These are phyloP conservation scores for Micromonas commoda DNA, from an alignment of 139 green algal genomes.

Conservation along the genomic window DNA sequence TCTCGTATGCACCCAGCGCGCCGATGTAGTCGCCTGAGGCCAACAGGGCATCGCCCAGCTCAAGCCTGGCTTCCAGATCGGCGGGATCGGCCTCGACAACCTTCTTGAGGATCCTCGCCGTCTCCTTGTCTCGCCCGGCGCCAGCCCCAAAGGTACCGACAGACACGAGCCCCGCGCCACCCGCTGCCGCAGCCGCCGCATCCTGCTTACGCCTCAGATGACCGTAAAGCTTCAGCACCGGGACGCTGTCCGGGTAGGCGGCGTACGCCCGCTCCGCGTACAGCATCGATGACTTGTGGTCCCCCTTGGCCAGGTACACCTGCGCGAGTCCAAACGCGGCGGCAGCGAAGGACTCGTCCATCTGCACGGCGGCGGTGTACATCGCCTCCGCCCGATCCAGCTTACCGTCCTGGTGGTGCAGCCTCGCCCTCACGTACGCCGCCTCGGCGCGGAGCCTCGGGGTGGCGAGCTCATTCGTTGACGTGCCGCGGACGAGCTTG, in stretches of 20 bases:
- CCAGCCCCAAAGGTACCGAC: not conserved
- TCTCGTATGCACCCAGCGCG: conserved; percentile 6
- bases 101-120: not conserved
- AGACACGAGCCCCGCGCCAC: not conserved
- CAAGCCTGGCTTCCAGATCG: not conserved
- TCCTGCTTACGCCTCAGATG: not conserved
- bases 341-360: not conserved
- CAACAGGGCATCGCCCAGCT: conserved; percentile 16
- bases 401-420: not conserved
- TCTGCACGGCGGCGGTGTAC: not conserved
- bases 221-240: not conserved
- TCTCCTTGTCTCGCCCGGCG: not conserved
- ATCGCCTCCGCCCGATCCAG: not conserved
- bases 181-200: not conserved
- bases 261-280: not conserved
- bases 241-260: not conserved
- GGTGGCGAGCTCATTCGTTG: not conserved
- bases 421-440: not conserved
- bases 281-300: not conserved
- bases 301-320: not conserved
- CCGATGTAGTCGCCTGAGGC: not conserved
- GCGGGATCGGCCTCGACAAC: not conserved
- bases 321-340: conserved; percentile 6
- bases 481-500: not conserved
- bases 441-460: not conserved